Evolutionary conservation across 2,329 filamentous ascomycete species (phyloP), one percentile per base, ranked within the genome.

Genomic region (Lachnellula hyalina): DNA sequence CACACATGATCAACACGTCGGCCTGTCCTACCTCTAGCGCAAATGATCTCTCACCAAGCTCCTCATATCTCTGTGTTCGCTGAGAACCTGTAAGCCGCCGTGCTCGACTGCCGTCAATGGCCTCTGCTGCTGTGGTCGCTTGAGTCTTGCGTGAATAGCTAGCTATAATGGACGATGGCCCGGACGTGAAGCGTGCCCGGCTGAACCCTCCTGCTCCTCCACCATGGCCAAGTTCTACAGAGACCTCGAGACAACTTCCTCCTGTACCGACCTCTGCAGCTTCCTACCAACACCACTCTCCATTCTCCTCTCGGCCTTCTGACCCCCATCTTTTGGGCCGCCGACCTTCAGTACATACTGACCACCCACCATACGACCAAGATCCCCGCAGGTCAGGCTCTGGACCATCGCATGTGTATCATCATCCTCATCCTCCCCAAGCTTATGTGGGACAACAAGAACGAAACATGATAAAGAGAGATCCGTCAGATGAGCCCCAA

Each of bases 101-200:
- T 59, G 60, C 61, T 66, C 58, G 58, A 66, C 53, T 57, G 61
- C 63, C 68, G 66, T 71, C 65, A 62, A 72, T 72, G 70, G 71
- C 70, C 68, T 69, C 63, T 61, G 57, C 59, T 65, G 63, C 57
- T 56, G 65, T 63, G 63, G 58, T 60, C 63, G 57, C 61, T 60
- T 67, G 61, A 68, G 52, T 70, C 75, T 74, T 76, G 74, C 71
- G 56, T 59, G 56, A 63, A 63, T 57, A 60, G 58, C 53, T 58
- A 68, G 58, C 52, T 59, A 68, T 65, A 76, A 84, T 84, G 82
- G 81, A 84, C 73, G 73, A 74, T 74, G 78, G 74, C 71, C 79
- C 79, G 67, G 80, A 83, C 67, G 73, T 71, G 67, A 84, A 84
- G 75, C 80, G 81, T 68, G 78, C 77, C 70, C 80, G 81, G 73